These are phyloP conservation scores for Mrakia blollopis DNA, from an alignment of 768 basidiomycete genomes.

Conservation along the genomic window DNA sequence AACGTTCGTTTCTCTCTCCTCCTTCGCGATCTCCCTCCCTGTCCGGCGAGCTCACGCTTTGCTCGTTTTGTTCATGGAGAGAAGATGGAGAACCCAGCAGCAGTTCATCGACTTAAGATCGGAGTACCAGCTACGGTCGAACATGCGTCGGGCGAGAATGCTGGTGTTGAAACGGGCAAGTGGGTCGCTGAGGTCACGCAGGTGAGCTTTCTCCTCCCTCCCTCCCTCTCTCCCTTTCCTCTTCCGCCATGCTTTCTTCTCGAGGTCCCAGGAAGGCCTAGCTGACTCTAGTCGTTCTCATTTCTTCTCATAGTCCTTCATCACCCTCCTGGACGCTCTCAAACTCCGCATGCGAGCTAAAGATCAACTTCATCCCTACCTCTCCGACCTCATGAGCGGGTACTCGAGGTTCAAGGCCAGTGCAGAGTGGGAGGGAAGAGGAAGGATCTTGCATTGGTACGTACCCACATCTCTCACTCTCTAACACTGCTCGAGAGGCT, in stretches of 20 bases:
- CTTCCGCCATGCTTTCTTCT: not conserved
- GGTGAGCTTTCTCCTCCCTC: slow-evolving; percentile 49
- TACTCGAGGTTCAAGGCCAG: slow-evolving; percentile 92
- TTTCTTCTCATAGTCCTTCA: slow-evolving; percentile 64
- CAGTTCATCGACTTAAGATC: slow-evolving; percentile 79
- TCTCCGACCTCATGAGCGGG: slow-evolving; percentile 91
- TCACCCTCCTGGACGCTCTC: slow-evolving; percentile 97
- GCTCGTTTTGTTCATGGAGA: not conserved
- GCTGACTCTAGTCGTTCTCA: slow-evolving; percentile 5
- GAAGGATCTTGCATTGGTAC: slow-evolving; percentile 87
- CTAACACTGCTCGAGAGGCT: no score
- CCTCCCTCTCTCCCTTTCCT: slow-evolving; percentile 28
- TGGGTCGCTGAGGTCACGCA: slow-evolving; percentile 98
- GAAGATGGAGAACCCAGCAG: slow-evolving; percentile 90
- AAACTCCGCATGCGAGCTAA: slow-evolving; percentile 91
- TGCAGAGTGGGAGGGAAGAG: slow-evolving; percentile 93
- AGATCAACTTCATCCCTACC: slow-evolving; percentile 88
- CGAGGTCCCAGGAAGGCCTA: not conserved
- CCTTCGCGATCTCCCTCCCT: not conserved
- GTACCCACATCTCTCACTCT: slow-evolving; percentile 37
- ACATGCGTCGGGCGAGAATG: slow-evolving; percentile 59
- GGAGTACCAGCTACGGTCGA: slow-evolving; percentile 96
- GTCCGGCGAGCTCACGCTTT: not conserved
- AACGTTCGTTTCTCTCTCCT: slow-evolving; percentile 51
- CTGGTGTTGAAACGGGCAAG: slow-evolving; percentile 83